Percentiles rank a stretch among this genome's conserved stretches.
phyloP scores from a whole-genome alignment of 164 flowering plant genomes.

The Magnolia sinica region DNA sequence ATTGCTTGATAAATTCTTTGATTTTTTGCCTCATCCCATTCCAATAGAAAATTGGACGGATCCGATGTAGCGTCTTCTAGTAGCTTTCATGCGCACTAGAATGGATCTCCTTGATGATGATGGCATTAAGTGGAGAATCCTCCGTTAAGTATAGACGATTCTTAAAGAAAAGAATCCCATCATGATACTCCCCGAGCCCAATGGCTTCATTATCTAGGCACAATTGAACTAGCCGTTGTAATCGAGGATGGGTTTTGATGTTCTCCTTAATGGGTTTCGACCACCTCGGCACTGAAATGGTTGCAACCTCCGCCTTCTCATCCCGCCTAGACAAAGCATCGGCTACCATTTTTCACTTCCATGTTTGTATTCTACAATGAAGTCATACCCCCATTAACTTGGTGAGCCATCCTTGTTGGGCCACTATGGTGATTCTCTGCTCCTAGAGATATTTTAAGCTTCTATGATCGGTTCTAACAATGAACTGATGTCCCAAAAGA shows the following conservation, averaged over 20 bases:
- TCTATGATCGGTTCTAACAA: neutral
- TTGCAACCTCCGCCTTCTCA: neutral
- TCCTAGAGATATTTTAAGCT: neutral
- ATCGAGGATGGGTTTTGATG: neutral
- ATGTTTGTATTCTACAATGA: neutral
- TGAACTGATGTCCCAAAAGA: neutral
- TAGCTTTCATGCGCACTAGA: neutral
- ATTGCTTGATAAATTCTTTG: neutral
- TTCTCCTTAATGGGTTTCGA: neutral
- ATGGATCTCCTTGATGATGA: neutral
- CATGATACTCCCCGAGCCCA: neutral
- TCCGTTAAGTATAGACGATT: neutral
- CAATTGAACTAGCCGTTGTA: neutral
- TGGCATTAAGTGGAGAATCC: neutral
- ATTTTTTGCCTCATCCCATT: neutral
- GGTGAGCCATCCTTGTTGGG: neutral
- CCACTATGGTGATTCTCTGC: neutral
- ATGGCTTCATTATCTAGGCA: neutral
- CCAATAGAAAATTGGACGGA: neutral
- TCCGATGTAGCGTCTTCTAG: neutral
- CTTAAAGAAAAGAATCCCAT: neutral
- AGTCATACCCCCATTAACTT: slow-evolving; percentile 9
- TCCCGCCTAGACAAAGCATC: neutral
- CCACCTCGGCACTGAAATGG: neutral
- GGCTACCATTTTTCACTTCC: neutral